Conservation (phyloP, 1,139 yeast genomes). For the Saccharomyces uvarum region DNA sequence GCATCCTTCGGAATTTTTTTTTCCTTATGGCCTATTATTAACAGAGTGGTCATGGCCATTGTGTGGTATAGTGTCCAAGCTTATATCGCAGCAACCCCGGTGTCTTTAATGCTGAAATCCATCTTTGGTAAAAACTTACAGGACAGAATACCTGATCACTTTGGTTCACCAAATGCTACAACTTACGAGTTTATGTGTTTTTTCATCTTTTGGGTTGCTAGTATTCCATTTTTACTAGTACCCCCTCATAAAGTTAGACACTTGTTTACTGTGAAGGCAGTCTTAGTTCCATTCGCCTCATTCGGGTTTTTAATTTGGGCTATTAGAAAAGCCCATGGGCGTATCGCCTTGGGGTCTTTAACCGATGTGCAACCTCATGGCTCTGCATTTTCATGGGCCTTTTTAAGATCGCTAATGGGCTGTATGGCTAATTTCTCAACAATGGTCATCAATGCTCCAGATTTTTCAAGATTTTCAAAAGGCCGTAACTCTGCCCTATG, state of each 20-base stretch:
- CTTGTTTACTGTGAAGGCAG: slow-evolving; percentile 71
- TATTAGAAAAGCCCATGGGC: slow-evolving; percentile 41
- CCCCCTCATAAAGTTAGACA: slow-evolving; percentile 78
- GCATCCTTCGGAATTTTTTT: slow-evolving; percentile 74
- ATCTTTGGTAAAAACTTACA: slow-evolving; percentile 57
- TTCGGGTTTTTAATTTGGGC: slow-evolving; percentile 77
- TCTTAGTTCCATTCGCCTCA: slow-evolving; percentile 72
- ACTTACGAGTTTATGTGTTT: slow-evolving; percentile 66
- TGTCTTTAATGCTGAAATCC: slow-evolving; percentile 60
- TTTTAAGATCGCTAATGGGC: slow-evolving; percentile 70
- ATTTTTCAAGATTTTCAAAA: slow-evolving; percentile 76
- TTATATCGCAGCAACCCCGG: slow-evolving; percentile 76
- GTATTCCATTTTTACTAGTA: slow-evolving; percentile 72
- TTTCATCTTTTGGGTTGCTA: slow-evolving; percentile 69
- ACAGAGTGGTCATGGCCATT: slow-evolving; percentile 74
- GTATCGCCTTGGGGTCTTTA: slow-evolving; percentile 26
- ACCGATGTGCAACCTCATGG: slow-evolving; percentile 22
- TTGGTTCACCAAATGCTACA: slow-evolving; percentile 47
- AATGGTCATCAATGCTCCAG: slow-evolving; percentile 80
- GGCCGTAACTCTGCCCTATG: slow-evolving; percentile 42
- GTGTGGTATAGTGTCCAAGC: slow-evolving; percentile 83
- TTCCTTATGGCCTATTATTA: slow-evolving; percentile 70
- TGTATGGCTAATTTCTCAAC: slow-evolving; percentile 82
- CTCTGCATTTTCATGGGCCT: slow-evolving; percentile 53
- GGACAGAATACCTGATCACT: slow-evolving; percentile 43